phyloP scores from a whole-genome alignment of 164 flowering plant genomes.

The Vitis labrusca region DNA sequence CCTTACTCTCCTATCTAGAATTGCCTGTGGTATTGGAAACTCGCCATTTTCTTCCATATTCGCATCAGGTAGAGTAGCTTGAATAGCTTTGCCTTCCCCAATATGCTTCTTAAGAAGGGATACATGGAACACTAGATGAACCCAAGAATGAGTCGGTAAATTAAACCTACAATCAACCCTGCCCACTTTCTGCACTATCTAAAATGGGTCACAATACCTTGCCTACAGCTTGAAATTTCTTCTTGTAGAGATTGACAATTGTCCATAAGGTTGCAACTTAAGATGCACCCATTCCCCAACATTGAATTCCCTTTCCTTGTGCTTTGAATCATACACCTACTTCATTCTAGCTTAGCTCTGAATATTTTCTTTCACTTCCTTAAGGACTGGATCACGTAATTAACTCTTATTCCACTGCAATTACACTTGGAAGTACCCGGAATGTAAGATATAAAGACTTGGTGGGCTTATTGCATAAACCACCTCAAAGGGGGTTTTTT shows the following conservation, averaged over 20 bases:
- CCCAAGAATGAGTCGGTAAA: neutral
- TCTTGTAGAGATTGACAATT: neutral
- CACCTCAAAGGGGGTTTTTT: neutral
- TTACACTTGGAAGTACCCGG: neutral
- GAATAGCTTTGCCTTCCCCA: neutral
- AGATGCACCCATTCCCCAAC: conserved; percentile 8
- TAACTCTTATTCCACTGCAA: neutral
- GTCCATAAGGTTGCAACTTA: conserved; percentile 4
- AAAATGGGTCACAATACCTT: conserved; percentile 12
- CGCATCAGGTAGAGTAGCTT: neutral
- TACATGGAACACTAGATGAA: conserved; percentile 6
- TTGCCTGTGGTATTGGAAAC: neutral
- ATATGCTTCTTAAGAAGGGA: neutral
- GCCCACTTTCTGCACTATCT: neutral
- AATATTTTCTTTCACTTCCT: neutral
- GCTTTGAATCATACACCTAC: neutral
- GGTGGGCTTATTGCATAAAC: neutral
- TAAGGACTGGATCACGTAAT: neutral
- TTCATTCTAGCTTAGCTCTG: neutral
- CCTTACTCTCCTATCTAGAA: neutral
- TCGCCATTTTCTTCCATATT: neutral
- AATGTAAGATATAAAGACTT: neutral
- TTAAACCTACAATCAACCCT: conserved; percentile 9
- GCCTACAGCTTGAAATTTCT: neutral
- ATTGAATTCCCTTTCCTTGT: neutral